Evolutionary conservation across 169 alveolate species (phyloP).

Genomic region (Plasmodium cynomolgi): DNA sequence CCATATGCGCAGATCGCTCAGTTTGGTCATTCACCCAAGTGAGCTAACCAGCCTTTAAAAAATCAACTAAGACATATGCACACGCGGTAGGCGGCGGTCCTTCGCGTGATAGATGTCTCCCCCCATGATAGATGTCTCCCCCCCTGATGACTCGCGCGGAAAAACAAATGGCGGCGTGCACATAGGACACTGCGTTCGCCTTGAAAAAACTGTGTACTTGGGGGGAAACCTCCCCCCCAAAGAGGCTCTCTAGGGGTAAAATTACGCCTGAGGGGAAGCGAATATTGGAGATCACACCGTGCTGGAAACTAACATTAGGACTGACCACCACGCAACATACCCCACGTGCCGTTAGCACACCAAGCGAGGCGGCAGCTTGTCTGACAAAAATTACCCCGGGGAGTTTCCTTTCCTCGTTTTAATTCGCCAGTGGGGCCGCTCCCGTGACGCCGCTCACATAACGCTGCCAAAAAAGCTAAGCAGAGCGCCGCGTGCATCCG

Average conservation of each 20-base stretch:
- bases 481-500: neutral
- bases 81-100: neutral
- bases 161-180: neutral
- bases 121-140: too few relatives aligned
- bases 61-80: neutral
- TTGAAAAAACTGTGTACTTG: neutral
- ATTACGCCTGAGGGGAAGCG: neutral
- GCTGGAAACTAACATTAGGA: neutral
- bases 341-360: too few relatives aligned
- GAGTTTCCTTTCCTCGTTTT: neutral
- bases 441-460: too few relatives aligned
- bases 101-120: too few relatives aligned
- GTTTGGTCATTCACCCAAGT: neutral
- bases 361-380: neutral
- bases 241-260: neutral
- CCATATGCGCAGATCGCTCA: neutral
- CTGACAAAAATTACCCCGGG: neutral
- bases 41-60: neutral
- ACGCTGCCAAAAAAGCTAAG: too few relatives aligned
- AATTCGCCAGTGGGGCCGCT: neutral
- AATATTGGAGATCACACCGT: neutral
- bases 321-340: too few relatives aligned
- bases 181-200: neutral
- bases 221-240: neutral
- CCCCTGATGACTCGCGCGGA: neutral